phyloP scores from a whole-genome alignment of 2,329 filamentous ascomycete genomes.

The Fonsecaea monophora region DNA sequence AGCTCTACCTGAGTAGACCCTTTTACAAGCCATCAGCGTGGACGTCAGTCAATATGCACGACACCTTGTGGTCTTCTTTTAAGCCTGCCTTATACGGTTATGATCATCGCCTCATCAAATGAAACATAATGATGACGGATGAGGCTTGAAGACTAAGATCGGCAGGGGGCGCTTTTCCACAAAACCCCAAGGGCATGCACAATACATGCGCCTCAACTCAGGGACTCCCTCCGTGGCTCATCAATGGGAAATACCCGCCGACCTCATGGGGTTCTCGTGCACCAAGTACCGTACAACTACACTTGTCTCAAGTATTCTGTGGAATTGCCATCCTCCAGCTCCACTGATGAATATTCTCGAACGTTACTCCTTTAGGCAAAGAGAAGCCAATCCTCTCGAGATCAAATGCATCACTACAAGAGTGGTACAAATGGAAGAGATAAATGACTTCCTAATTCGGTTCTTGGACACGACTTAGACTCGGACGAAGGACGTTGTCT shows the following conservation, averaged over 20 bases:
- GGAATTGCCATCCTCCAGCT: background rate
- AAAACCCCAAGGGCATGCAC: background rate
- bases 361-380: background rate
- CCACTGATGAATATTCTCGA: constrained; percentile 3
- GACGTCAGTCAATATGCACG: background rate
- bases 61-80: background rate
- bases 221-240: background rate
- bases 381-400: background rate
- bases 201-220: background rate
- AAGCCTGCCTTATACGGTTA: constrained; percentile 7
- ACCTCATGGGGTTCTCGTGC: background rate
- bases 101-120: background rate
- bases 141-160: constrained; percentile 17
- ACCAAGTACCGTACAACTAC: background rate
- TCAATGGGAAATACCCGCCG: background rate
- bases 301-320: background rate
- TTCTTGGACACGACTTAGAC: background rate
- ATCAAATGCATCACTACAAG: background rate
- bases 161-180: constrained; percentile 20
- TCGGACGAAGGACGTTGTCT: background rate
- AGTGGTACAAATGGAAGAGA: background rate
- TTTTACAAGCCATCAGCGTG: background rate
- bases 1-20: background rate
- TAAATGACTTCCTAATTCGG: background rate
- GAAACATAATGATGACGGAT: constrained; percentile 10